Base-by-base conservation (phyloP, 1,139 yeast species). In the Arxiozyma slooffiae region DNA sequence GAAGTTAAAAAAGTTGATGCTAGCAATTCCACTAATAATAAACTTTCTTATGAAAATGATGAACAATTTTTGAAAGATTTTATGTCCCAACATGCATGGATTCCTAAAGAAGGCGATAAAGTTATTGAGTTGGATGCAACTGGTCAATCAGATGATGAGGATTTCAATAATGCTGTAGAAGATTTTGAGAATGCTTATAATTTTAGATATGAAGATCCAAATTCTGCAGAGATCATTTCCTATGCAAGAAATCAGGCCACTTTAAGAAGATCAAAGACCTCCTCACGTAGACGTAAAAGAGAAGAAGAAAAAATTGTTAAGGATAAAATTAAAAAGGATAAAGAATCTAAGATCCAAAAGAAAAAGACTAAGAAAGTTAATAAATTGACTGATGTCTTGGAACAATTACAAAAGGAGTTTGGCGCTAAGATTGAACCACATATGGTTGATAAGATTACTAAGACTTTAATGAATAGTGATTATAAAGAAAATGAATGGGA, bases 181-280 rank as follows among this genome's bases (percentile, higher is more conserved):
- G 74, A 80, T 60, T 89, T 88, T 62, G 99, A 94, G 68, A 79
- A 80, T 54, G 97, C 95, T 0, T 92, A 90, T 71, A 94, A 94
- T 63, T 90, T 90, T 75, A 79, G 98, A 66, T 92, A 79, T 64
- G 98, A 94, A 68, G 97, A 92, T 61, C 88, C 95, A 16, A 81
- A 81, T 57, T 78, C 96, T 9, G 87, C 92, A 0, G 97, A 92
- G 63, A 87, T 94, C 67, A 84, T 89, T 36, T 83, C 96, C n/a
- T 94, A 92, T 71, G 97, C 98, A 4, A 88, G 99, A 77, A 85
- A 78, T 56, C 96, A 89, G 66, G 95, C 95, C 26, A 88, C 97
- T 0, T 75, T 89, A 61, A 82, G 98, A 71, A 78, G 98, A 65
- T 80, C 83, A 22, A 82, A 81, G 48, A 77, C 84, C 52, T 81